Conservation (phyloP, 1,284 basidiomycete genomes). For the Afroboletus lepidellus region DNA sequence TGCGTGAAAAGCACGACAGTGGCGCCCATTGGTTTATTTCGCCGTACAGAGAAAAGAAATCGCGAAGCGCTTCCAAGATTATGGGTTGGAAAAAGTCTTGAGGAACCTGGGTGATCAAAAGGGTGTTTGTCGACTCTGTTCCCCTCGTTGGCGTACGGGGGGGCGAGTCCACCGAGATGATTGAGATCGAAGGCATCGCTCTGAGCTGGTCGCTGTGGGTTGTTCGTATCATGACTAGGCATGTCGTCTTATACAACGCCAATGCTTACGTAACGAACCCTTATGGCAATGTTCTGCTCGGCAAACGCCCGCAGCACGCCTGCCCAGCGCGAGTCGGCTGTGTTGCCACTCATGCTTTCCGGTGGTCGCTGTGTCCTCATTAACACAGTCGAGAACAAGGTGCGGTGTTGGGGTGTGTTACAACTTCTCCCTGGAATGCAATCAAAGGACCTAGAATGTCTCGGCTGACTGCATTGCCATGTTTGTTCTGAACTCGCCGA, state of each 20-base stretch:
- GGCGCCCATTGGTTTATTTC: slow-evolving; percentile 85
- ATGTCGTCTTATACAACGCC: slow-evolving; percentile 15
- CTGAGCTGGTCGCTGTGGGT: neutral
- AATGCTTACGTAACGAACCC: slow-evolving; percentile 24
- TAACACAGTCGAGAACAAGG: neutral
- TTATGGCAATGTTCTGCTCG: slow-evolving; percentile 3
- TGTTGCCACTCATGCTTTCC: slow-evolving; percentile 10
- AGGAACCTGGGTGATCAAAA: slow-evolving; percentile 65
- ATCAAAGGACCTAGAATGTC: slow-evolving; percentile 3
- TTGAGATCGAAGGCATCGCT: slow-evolving; percentile 31
- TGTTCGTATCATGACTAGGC: too few species aligned
- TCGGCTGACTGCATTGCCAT: neutral
- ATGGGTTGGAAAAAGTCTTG: slow-evolving; percentile 66
- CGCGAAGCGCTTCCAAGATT: slow-evolving; percentile 63
- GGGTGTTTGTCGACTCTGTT: slow-evolving; percentile 58
- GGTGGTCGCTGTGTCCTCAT: slow-evolving; percentile 21
- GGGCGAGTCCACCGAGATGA: slow-evolving; percentile 23
- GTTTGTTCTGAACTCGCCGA: neutral
- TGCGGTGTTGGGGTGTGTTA: slow-evolving; percentile 15
- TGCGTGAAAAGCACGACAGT: slow-evolving; percentile 74
- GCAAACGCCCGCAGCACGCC: slow-evolving; percentile 5
- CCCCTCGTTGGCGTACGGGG: slow-evolving; percentile 5
- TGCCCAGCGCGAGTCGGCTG: too few species aligned
- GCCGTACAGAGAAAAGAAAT: slow-evolving; percentile 74
- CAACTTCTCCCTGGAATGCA: slow-evolving; percentile 18